Base-by-base conservation (phyloP, 2,329 filamentous ascomycete genomes). In the Fusarium nematophilum region DNA sequence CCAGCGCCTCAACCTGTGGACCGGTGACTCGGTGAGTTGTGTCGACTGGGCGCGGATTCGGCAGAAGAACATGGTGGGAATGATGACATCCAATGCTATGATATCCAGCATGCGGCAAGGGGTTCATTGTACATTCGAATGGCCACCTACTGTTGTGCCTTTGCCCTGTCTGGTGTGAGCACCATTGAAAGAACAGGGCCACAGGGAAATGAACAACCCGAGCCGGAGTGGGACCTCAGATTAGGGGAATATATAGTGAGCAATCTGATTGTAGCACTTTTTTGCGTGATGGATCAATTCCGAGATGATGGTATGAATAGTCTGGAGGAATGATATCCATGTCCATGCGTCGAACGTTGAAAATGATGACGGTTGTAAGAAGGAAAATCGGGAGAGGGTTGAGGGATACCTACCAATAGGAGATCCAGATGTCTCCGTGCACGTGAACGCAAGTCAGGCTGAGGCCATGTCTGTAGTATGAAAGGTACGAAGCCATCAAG, bases 1-100 rank as follows among this genome's bases (percentile, higher is more conserved):
- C 57, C 47, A 64, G 53, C 45, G 58, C 39, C 55, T 36, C 29
- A 36, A 10, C 29, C 34, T 37, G 59, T 59, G 53, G 47, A 59
- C 57, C 53, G 50, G 60, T 64, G 56, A 66, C 59, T 58, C 51
- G 45, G 48, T 53, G 59, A 52, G 48, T 31, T 38, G 52, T 30
- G 39, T 33, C 48, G 36, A 36, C 43, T 44, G 26, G 39, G 38
- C 37, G 49, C 37, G 56, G 39, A 52, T 52, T 52, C 39, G 48
- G 18, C 25, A 17, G 21, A 40, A 45, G 52, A 42, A 34, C 6
- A 26, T 34, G 39, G 51, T 51, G 38, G 48, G 39, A 51, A 51
- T 34, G 38, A 40, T 25, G 40, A 51, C 40, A 46, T 56, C 39
- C 37, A 33, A 21, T n/a, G 33, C 17, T 53, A 37, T 18, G 21